These are phyloP conservation scores for Kwoniella mangroviensis DNA, from an alignment of 768 basidiomycete species.

Conservation along the genomic window DNA sequence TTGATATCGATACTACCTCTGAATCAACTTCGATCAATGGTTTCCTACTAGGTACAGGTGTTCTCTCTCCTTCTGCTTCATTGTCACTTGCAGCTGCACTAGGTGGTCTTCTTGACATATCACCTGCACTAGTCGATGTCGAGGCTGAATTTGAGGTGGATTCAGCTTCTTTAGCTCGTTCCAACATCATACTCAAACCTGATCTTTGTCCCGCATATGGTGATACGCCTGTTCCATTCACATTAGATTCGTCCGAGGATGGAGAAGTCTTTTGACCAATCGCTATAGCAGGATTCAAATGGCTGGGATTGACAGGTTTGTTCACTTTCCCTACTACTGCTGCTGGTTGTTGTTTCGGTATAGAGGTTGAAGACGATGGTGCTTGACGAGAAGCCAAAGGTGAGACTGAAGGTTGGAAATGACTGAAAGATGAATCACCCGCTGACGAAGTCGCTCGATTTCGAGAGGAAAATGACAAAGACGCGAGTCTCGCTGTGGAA, in stretches of 20 bases:
- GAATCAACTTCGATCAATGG: constrained; percentile 20
- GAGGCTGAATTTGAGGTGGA: not conserved
- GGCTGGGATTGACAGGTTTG: constrained; percentile 38
- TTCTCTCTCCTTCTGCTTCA: constrained; percentile 29
- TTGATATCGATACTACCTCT: not conserved
- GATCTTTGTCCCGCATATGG: constrained; percentile 32
- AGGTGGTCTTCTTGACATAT: not conserved
- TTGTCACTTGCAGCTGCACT: constrained; percentile 4
- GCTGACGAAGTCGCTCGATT: constrained; percentile 25
- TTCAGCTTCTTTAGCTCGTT: constrained; percentile 34
- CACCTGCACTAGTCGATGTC: not conserved
- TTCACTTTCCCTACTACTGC: constrained; percentile 10
- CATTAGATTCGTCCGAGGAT: constrained; percentile 14
- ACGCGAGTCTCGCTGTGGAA: constrained; percentile 51
- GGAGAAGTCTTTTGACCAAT: constrained; percentile 7
- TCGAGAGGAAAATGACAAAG: constrained; percentile 41
- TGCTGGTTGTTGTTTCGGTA: not conserved
- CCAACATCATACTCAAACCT: constrained; percentile 52
- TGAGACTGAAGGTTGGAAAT: constrained; percentile 25
- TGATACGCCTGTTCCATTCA: constrained; percentile 23
- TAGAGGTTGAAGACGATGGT: constrained; percentile 1
- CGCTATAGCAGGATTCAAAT: constrained; percentile 34
- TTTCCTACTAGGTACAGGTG: constrained; percentile 24
- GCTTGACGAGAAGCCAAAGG: constrained; percentile 18
- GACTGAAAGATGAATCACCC: constrained; percentile 16